Conservation (phyloP, 2,329 filamentous ascomycete genomes). For the Apiospora arundinis region DNA sequence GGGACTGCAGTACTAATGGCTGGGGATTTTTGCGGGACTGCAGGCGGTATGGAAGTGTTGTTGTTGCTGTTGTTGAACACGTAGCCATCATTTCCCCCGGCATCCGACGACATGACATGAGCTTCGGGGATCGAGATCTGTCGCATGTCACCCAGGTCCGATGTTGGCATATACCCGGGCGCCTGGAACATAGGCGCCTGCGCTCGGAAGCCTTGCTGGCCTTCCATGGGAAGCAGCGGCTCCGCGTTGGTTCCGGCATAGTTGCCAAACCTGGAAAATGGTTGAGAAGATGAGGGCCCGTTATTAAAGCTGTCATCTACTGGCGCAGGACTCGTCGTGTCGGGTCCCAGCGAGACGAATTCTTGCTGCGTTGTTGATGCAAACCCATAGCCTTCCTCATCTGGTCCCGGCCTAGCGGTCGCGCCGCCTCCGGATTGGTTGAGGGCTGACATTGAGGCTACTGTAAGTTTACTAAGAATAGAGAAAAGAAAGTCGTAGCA, state of each 20-base stretch:
- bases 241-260: background rate
- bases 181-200: background rate
- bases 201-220: background rate
- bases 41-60: background rate
- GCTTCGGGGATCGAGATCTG: background rate
- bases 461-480: background rate
- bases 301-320: background rate
- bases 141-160: background rate
- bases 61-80: background rate
- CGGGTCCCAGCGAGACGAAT: background rate
- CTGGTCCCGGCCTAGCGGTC: background rate
- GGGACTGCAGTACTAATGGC: background rate
- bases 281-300: background rate
- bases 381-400: background rate
- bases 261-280: background rate
- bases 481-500: too few relatives aligned
- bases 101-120: background rate
- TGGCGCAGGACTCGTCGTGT: background rate
- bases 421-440: background rate
- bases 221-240: slow-evolving; percentile 1
- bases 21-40: background rate
- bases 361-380: background rate
- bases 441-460: background rate
- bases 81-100: background rate
- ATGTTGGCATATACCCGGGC: background rate